Conservation (phyloP, 352 stramenopile species). For the Globisporangium uncinulatum region DNA sequence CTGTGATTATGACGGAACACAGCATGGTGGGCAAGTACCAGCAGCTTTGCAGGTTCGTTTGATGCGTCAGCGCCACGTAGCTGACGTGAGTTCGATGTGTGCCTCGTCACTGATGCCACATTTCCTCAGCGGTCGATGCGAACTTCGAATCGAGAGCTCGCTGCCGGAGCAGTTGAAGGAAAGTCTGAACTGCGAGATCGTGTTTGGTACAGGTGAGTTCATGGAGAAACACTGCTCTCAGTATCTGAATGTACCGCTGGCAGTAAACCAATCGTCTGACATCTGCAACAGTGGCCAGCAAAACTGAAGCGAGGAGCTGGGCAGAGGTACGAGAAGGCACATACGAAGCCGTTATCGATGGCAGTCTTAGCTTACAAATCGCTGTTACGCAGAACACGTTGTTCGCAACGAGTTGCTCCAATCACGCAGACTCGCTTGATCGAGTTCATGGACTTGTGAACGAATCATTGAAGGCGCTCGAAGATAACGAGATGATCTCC, state of each 20-base stretch:
- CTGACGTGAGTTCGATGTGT: background rate
- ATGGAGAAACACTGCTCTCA: too few relatives aligned
- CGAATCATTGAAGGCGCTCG: constrained; percentile 31
- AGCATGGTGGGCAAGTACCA: constrained; percentile 16
- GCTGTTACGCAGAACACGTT: constrained; percentile 8
- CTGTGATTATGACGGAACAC: constrained; percentile 25
- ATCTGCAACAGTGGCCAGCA: constrained; percentile 18
- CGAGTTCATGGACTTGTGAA: constrained; percentile 9
- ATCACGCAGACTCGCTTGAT: background rate
- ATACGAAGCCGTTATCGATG: too few relatives aligned
- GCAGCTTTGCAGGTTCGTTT: constrained; percentile 18
- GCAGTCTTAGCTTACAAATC: background rate
- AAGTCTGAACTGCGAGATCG: constrained; percentile 15
- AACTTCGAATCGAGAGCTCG: constrained; percentile 12
- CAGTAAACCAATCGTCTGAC: background rate
- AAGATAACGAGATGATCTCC: constrained; percentile 20
- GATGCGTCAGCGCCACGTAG: constrained; percentile 5
- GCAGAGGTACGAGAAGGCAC: constrained; percentile 1
- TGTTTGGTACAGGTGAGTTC: constrained; percentile 11
- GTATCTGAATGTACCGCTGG: too few relatives aligned
- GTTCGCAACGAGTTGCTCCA: constrained; percentile 2
- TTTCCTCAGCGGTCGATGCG: constrained; percentile 4
- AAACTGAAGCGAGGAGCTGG: constrained; percentile 18
- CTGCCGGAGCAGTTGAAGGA: constrained; percentile 3
- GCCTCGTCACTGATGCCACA: background rate